phyloP scores from a whole-genome alignment of 768 basidiomycete species.

The Hortiboletus flavorubellus region DNA sequence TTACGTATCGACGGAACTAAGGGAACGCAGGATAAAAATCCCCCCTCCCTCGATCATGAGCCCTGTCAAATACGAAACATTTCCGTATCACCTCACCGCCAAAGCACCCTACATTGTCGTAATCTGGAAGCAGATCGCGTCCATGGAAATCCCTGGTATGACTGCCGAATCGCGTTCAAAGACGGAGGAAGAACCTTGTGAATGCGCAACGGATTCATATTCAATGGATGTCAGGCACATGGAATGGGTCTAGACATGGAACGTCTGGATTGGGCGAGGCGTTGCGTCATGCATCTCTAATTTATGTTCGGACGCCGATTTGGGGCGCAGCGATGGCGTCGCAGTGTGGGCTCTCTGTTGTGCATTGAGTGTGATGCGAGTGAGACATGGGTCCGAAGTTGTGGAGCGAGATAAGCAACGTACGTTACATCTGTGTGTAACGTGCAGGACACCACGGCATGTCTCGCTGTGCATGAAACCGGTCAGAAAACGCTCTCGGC shows the following conservation, averaged over 20 bases:
- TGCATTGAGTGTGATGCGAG: background rate
- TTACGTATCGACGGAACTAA: constrained; percentile 15
- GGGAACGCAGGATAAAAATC: background rate
- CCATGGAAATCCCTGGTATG: background rate
- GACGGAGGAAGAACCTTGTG: background rate
- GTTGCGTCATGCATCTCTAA: background rate
- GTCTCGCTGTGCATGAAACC: no score
- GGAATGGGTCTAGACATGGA: background rate
- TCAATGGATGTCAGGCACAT: background rate
- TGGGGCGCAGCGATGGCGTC: no score
- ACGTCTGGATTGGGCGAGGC: background rate
- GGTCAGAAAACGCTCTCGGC: no score
- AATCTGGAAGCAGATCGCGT: constrained; percentile 9
- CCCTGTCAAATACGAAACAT: background rate
- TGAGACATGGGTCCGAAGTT: no score
- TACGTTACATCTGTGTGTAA: background rate
- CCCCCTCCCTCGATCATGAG: background rate
- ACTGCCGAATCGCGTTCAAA: background rate
- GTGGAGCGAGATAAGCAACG: background rate
- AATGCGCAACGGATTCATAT: background rate
- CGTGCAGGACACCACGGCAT: no score
- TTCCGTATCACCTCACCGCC: background rate
- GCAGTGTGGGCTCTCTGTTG: background rate
- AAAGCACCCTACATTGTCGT: background rate
- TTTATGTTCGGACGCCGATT: background rate